A percentile compares a stretch with the other conserved stretches of the same genome.
These are phyloP conservation scores for Metarhizium rileyi DNA, from an alignment of 2,329 filamentous ascomycete genomes.

Conservation along the genomic window DNA sequence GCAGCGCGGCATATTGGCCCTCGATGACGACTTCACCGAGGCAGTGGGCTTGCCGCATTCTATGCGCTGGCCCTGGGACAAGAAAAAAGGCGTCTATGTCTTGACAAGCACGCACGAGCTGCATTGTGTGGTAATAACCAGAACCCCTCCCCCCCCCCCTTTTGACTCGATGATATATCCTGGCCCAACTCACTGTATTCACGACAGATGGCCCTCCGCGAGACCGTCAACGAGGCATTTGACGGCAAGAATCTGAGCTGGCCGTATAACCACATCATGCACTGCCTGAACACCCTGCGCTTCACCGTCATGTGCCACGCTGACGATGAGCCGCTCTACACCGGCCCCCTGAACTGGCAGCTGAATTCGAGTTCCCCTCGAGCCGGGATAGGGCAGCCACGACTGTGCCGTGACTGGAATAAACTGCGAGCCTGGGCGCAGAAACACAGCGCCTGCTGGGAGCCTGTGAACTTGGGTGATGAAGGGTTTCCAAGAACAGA, in stretches of 20 bases:
- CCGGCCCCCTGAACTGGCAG: conserved; percentile 5
- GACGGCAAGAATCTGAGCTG: not conserved
- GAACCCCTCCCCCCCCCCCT: not conserved
- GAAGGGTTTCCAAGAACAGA: not conserved
- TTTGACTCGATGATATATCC: too few species aligned
- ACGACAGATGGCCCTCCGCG: conserved; percentile 5
- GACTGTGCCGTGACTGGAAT: conserved; percentile 18
- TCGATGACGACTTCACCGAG: conserved; percentile 13
- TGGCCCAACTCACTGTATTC: conserved; percentile 10
- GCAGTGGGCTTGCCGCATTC: conserved; percentile 12
- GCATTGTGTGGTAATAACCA: conserved; percentile 20
- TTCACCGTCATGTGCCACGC: conserved; percentile 20
- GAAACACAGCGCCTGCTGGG: conserved; percentile 10
- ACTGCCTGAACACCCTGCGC: conserved; percentile 20
- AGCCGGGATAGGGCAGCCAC: conserved; percentile 15
- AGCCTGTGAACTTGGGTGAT: not conserved
- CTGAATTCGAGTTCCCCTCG: conserved; percentile 2
- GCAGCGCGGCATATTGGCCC: too few species aligned
- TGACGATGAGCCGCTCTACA: conserved; percentile 19
- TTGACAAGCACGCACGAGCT: conserved; percentile 20
- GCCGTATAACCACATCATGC: conserved; percentile 7
- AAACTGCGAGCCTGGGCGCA: conserved; percentile 15
- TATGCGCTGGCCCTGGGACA: conserved; percentile 22
- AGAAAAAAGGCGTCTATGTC: conserved; percentile 18
- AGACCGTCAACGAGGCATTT: conserved; percentile 8